Percentiles rank a stretch among this genome's conserved stretches.
Conservation (phyloP, 208 protist species). For the Acanthamoeba royreba region DNA sequence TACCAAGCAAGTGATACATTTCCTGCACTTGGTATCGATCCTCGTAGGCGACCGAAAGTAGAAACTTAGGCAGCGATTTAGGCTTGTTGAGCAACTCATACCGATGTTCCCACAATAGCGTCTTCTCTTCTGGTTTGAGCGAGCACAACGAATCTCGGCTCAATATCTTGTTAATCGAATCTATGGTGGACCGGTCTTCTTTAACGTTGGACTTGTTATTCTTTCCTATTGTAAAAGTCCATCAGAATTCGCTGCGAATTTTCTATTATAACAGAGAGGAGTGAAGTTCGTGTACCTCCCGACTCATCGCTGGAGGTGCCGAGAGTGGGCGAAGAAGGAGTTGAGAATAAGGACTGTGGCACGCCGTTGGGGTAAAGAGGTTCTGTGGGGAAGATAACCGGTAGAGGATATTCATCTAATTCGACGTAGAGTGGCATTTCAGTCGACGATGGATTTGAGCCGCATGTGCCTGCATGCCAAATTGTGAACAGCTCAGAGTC, state of each 20-base stretch:
- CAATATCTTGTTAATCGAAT: neutral
- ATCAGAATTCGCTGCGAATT: too few relatives aligned
- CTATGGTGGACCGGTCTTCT: neutral
- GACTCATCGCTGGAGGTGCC: too few relatives aligned
- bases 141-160: neutral
- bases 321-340: neutral
- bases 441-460: neutral
- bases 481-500: too few relatives aligned
- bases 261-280: too few relatives aligned
- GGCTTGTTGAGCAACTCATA: neutral
- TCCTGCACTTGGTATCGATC: slow-evolving; percentile 53
- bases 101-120: neutral
- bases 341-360: neutral
- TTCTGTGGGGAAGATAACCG: slow-evolving; percentile 34
- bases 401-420: neutral
- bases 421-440: slow-evolving; percentile 1
- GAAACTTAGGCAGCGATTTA: slow-evolving; percentile 34
- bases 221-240: too few relatives aligned
- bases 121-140: neutral
- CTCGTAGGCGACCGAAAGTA: slow-evolving; percentile 55
- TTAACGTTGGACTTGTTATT: neutral
- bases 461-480: too few relatives aligned
- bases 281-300: too few relatives aligned
- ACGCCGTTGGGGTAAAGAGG: neutral
- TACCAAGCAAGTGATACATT: slow-evolving; percentile 45